Evolutionary conservation across 768 basidiomycete species (phyloP), one percentile per base, ranked within the genome.

Genomic region (Leucosporidium yakuticum): DNA sequence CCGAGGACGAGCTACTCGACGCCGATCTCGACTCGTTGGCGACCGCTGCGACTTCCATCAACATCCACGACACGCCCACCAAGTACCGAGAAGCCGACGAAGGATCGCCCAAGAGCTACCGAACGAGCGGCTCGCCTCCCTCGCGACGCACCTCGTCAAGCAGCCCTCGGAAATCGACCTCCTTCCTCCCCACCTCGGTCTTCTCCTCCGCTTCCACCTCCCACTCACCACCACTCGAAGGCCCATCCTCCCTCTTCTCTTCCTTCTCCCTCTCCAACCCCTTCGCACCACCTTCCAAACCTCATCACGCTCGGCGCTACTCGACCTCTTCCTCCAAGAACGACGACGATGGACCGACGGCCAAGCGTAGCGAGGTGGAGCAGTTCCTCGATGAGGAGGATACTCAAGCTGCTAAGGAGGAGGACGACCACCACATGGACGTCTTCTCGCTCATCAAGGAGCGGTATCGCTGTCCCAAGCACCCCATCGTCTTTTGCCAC

Each of bases 401-500:
- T 25, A 57, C 58, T 19, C 15, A 47, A n/a, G 53, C 64, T 34
- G 57, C 68, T 39, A 44, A 49, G 34, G 62, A 65, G 25, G 63
- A 64, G 27, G 53, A 44, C 44, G 62, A 55, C 57, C 60, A 60
- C 56, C 57, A 75, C 34, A 69, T 64, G 62, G 69, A 72, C 25
- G 55, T 67, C 5, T 73, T 64, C 25, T 47, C 59, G 23, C 47
- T 67, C 27, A 51, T 70, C 32, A 70, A 73, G 39, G 71, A 69
- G 27, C 62, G 59, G 21, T 73, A 94, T 76, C 83, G 84, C 7
- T 82, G 90, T 1, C 88, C 94, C 0, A 84, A 84, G 67, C 85
- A 91, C 70, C 95, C 95, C 0, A 79, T 97, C 55, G 88, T 98
- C 2, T 97, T 98, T 79, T 98, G 95, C 73, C 95, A 98, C 76